Percentiles rank a stretch among this genome's conserved stretches.
These are phyloP conservation scores for Hibiscus trionum DNA, from an alignment of 345 rosid genomes.

Conservation along the genomic window DNA sequence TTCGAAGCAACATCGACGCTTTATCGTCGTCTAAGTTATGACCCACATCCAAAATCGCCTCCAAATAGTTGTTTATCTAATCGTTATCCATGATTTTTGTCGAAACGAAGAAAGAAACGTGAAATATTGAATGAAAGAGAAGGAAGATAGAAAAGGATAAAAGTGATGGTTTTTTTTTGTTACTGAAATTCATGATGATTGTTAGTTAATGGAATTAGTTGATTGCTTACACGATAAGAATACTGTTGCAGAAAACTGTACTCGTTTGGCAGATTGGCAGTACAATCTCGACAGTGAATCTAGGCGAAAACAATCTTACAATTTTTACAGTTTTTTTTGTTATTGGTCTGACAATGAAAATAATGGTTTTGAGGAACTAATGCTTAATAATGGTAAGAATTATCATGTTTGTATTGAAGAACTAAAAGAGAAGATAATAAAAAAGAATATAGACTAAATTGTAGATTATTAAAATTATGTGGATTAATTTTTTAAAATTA, in stretches of 20 bases:
- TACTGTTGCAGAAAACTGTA: background rate
- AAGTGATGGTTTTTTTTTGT: background rate
- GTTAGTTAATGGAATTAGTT: constrained; percentile 6
- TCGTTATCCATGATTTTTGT: constrained; percentile 84
- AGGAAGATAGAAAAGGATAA: background rate
- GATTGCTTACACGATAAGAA: constrained; percentile 5
- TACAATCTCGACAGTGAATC: background rate
- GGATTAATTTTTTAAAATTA: too few species aligned
- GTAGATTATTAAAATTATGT: too few species aligned
- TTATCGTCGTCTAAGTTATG: constrained; percentile 73
- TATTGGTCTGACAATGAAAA: too few species aligned
- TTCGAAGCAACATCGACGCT: constrained; percentile 76
- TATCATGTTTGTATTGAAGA: too few species aligned
- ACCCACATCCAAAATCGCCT: constrained; percentile 97
- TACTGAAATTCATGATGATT: background rate
- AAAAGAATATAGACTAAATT: too few species aligned
- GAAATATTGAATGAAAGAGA: background rate
- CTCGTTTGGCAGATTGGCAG: background rate
- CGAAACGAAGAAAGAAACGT: background rate
- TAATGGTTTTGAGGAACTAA: too few species aligned
- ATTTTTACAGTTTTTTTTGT: background rate
- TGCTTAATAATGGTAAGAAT: too few species aligned
- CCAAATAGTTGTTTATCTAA: constrained; percentile 95
- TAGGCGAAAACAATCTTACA: background rate
- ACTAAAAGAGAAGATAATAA: too few species aligned